Conservation (phyloP, 768 basidiomycete genomes). For the Suillus hirtellus region DNA sequence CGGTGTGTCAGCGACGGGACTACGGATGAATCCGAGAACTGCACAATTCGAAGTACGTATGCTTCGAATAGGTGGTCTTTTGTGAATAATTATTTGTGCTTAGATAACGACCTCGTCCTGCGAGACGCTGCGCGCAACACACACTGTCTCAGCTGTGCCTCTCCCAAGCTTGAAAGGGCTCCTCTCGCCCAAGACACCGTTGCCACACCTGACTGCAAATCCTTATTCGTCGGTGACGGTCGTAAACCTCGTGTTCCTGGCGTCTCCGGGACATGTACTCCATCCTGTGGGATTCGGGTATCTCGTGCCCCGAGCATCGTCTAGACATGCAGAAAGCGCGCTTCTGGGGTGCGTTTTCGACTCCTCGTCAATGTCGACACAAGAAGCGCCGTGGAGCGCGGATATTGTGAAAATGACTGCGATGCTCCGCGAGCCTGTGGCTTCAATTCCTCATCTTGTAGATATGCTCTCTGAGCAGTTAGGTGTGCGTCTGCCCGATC, state of each 20-base stretch:
- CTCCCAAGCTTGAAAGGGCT: constrained; percentile 51
- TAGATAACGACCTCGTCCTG: constrained; percentile 37
- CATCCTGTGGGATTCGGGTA: constrained; percentile 93
- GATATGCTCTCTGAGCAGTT: constrained; percentile 48
- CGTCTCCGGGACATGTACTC: constrained; percentile 42
- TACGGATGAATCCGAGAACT: constrained; percentile 35
- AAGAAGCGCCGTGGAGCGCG: constrained; percentile 41
- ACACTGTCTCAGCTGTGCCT: constrained; percentile 78
- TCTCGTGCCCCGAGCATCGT: constrained; percentile 77
- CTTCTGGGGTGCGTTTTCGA: constrained; percentile 91
- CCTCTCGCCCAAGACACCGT: constrained; percentile 38
- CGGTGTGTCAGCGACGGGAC: constrained; percentile 39
- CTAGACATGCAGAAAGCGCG: constrained; percentile 44
- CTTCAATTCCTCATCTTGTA: constrained; percentile 18
- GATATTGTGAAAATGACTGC: constrained; percentile 78
- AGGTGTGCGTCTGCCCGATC: constrained; percentile 48
- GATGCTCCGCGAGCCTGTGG: constrained; percentile 86
- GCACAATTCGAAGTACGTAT: constrained; percentile 47
- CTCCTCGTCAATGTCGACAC: constrained; percentile 66
- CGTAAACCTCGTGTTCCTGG: constrained; percentile 81
- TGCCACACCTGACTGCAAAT: constrained; percentile 73
- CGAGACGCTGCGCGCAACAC: constrained; percentile 46
- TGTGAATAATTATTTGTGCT: background rate
- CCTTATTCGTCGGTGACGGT: constrained; percentile 82
- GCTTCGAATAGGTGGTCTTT: constrained; percentile 8